Evolutionary conservation across 352 stramenopile genomes (phyloP), one percentile per base, ranked within the genome.

Genomic region (Poterioochromonas sp.): DNA sequence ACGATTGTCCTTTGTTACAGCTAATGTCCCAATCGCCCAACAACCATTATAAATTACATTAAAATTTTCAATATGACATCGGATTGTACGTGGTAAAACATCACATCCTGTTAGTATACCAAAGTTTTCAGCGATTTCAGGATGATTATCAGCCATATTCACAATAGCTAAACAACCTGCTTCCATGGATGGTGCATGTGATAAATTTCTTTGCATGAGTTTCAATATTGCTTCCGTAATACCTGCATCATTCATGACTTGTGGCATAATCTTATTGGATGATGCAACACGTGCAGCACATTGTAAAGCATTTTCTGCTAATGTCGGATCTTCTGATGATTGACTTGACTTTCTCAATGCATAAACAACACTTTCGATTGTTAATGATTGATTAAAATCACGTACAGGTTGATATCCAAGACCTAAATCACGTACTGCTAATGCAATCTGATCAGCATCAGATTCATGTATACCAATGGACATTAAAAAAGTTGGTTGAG

Each of bases 331-430:
- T 40, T 71, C 18, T 12, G 34, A 3, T 44, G n/a, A 1, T 47
- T 71, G 15, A 47, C 32, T 43, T 26, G 62, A 41, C 26, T 71
- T 71, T 8, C 32, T 12, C 3, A 71, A n/a, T 5, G 62, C 62
- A 47, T 44, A 71, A 3, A 71, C 62, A 22, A 71, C 62, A 47
- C 34, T 47, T 29, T 71, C 62, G 2, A 71, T 22, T 12, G 34
- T 71, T 29, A 71, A 29, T 22, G 62, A 12, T 44, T 71, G 11
- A 47, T 43, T 29, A 71, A 71, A 71, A 29, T 71, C 62, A 43
- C 62, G 62, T 18, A 71, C 62, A 71, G 62, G 62, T 35, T n/a
- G 12, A 71, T 71, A 71, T 8, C 62, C 62, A 5, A 71, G 32
- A 8, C 62, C 62, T 43, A 71, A 29, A 44, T 71, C 62, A 8